Percentiles rank a stretch among this genome's conserved stretches.
phyloP scores from a whole-genome alignment of 2,329 filamentous ascomycete species.

The Claviceps sp. region DNA sequence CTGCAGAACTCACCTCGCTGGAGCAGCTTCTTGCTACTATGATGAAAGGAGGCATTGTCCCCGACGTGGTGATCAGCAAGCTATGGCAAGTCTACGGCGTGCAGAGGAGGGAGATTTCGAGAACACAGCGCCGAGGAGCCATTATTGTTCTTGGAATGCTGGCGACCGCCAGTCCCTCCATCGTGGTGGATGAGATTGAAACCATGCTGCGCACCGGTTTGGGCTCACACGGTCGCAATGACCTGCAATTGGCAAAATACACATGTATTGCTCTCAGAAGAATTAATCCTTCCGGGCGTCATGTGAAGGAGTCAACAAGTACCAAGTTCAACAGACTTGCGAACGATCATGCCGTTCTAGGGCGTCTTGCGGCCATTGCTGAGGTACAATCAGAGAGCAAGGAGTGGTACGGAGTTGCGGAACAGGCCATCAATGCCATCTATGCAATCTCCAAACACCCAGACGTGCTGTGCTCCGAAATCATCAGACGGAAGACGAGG shows the following conservation, averaged over 20 bases:
- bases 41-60: slow-evolving; percentile 87
- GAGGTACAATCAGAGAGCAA: slow-evolving; percentile 81
- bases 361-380: slow-evolving; percentile 68
- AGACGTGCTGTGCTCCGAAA: slow-evolving; percentile 81
- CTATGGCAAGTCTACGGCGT: slow-evolving; percentile 97
- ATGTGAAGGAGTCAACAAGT: slow-evolving; percentile 54
- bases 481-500: slow-evolving; percentile 75
- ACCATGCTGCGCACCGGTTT: slow-evolving; percentile 85
- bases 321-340: slow-evolving; percentile 63
- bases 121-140: slow-evolving; percentile 75
- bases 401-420: slow-evolving; percentile 91
- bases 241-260: slow-evolving; percentile 83
- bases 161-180: slow-evolving; percentile 79
- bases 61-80: slow-evolving; percentile 76
- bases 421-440: slow-evolving; percentile 91
- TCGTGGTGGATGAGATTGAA: slow-evolving; percentile 90
- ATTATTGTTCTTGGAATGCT: slow-evolving; percentile 98
- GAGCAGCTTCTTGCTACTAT: slow-evolving; percentile 93
- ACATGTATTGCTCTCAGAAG: slow-evolving; percentile 86
- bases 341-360: slow-evolving; percentile 82
- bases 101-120: slow-evolving; percentile 85
- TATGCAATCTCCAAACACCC: slow-evolving; percentile 91
- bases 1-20: slow-evolving; percentile 85
- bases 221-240: slow-evolving; percentile 63
- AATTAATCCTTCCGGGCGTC: slow-evolving; percentile 75